phyloP scores from a whole-genome alignment of 805 yeast species.

The Yamadazyma phyllophila region DNA sequence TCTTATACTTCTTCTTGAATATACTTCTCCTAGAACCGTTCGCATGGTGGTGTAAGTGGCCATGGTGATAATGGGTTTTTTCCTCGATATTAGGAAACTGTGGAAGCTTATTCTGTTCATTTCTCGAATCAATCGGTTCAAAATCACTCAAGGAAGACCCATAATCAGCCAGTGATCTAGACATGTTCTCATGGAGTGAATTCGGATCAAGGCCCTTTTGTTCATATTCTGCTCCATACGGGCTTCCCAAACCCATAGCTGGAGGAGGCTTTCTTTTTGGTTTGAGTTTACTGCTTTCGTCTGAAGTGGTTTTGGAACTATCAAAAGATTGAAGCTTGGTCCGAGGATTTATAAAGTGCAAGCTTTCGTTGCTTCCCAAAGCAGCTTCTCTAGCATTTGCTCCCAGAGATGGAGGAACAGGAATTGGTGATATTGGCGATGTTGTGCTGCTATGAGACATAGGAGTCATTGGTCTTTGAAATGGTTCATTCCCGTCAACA shows the following conservation, averaged over 20 bases:
- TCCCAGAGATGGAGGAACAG: slow-evolving; percentile 28
- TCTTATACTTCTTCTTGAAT: slow-evolving; percentile 21
- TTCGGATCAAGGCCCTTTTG: background rate
- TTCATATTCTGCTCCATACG: background rate
- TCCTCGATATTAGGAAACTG: slow-evolving; percentile 30
- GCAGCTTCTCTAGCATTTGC: slow-evolving; percentile 27
- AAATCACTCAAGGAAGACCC: slow-evolving; percentile 8
- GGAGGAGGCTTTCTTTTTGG: slow-evolving; percentile 32
- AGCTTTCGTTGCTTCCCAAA: slow-evolving; percentile 21
- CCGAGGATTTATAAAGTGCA: slow-evolving; percentile 6
- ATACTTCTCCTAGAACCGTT: slow-evolving; percentile 13
- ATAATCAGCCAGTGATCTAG: slow-evolving; percentile 13
- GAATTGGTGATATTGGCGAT: slow-evolving; percentile 22
- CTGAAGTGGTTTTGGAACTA: slow-evolving; percentile 10
- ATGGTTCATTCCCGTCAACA: slow-evolving; percentile 1
- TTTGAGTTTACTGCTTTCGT: slow-evolving; percentile 10
- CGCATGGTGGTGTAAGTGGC: slow-evolving; percentile 29
- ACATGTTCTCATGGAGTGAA: background rate
- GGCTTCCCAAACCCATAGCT: background rate
- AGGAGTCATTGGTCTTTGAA: slow-evolving; percentile 9
- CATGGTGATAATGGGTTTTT: slow-evolving; percentile 16
- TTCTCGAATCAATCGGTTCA: background rate
- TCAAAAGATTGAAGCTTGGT: slow-evolving; percentile 13
- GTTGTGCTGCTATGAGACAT: slow-evolving; percentile 11
- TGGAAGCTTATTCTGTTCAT: slow-evolving; percentile 23